Percentiles rank a stretch among this genome's conserved stretches.
phyloP scores from a whole-genome alignment of 805 yeast genomes.

The Pichia cephalocereana region DNA sequence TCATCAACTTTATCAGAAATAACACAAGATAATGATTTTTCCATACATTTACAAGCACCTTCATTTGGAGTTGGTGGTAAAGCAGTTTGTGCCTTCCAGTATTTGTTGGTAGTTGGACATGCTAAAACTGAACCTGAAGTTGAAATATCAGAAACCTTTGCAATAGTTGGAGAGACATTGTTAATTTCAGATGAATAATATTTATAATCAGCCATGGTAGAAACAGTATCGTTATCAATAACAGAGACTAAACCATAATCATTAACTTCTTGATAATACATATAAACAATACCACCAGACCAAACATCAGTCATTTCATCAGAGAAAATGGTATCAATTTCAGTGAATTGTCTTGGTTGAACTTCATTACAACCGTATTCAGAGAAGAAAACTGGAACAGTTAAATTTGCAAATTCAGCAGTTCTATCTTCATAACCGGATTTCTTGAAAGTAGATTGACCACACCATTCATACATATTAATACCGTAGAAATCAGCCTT shows the following conservation, averaged over 20 bases:
- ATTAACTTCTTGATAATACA: constrained; percentile 73
- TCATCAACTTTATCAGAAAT: constrained; percentile 42
- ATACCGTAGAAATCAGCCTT: constrained; percentile 80
- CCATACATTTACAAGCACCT: constrained; percentile 56
- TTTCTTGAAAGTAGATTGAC: constrained; percentile 41
- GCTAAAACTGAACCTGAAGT: constrained; percentile 34
- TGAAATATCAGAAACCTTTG: constrained; percentile 29
- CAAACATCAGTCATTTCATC: constrained; percentile 70
- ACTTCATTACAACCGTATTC: constrained; percentile 76
- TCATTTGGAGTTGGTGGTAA: constrained; percentile 76
- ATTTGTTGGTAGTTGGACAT: constrained; percentile 48
- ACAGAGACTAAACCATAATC: constrained; percentile 65
- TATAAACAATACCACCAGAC: constrained; percentile 87
- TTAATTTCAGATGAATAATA: constrained; percentile 54
- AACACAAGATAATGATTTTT: constrained; percentile 48
- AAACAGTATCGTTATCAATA: constrained; percentile 35
- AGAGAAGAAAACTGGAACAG: constrained; percentile 70
- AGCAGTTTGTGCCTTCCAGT: constrained; percentile 60
- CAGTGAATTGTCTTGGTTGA: constrained; percentile 62
- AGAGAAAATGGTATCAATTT: constrained; percentile 57
- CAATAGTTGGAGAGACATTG: constrained; percentile 44
- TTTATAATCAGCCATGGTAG: constrained; percentile 54
- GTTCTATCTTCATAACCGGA: constrained; percentile 68
- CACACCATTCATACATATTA: constrained; percentile 90
- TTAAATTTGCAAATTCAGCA: constrained; percentile 50